Base-by-base conservation (phyloP, 176 grass and related monocot genomes). In the Hordeum vulgare region DNA sequence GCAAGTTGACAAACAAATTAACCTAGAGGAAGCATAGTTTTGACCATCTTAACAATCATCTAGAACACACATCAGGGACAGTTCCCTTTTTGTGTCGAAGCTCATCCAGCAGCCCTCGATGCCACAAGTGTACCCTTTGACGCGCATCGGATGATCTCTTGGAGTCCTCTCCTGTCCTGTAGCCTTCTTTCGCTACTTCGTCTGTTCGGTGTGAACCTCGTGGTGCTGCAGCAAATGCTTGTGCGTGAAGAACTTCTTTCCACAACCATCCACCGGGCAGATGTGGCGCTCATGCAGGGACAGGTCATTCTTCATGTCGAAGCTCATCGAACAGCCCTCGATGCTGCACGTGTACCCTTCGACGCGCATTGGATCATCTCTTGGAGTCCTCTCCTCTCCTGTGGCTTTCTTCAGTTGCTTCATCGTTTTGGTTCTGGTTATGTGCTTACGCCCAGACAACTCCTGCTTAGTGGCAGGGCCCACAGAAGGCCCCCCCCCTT, bases 311-410 rank as follows among this genome's bases (percentile, higher is more conserved):
- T 81, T 87, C 49, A 89, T 95, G 70, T 68, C 76, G 67, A 98
- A 98, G 7, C 65, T 88, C 92, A 91, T 95, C 36, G 81, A 80
- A 76, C 96, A 98, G 59, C 91, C 92, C 15, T 95, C 90, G 4
- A 98, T 86, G 45, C 85, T 57, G 21, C 96, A 95, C 0, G 2
- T 31, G 70, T 89, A 95, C 77, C 86, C 79, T 68, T 81, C 67
- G 66, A 59, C 90, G 14, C 42, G 75, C 82, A 88, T 39, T 24
- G 76, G 81, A 76, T 56, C 83, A 64, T 61, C 61, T 59, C 53
- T 79, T 72, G 81, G 31, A 31, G 13, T 75, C 74, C 24, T 56
- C 27, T 33, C 73, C 77, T 49, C 51, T 69, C 9, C 66, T 41
- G n/a, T 70, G 58, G n/a, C 21, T 61, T 91, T 85, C 69, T 90